Evolutionary conservation across 2,329 filamentous ascomycete genomes (phyloP), one percentile per base, ranked within the genome.

Genomic region (Elsinoe necatrix): DNA sequence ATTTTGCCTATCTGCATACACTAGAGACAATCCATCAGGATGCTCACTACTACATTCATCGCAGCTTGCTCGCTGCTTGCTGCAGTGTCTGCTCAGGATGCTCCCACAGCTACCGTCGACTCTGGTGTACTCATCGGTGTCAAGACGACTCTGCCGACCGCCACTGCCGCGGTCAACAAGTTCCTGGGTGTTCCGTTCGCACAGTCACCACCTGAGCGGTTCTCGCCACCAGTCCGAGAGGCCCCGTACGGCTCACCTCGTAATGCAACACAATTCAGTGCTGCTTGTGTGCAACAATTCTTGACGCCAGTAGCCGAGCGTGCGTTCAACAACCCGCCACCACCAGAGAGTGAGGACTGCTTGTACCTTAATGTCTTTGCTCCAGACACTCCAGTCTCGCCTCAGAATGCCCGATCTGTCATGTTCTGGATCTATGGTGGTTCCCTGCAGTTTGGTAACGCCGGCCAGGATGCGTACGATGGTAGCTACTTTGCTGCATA

Each of bases 361-460:
- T 56, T 64, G 21, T 69, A 69, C 54, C 58, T 71, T 23, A 71
- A 71, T 41, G 62, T 71, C 9, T 70, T 65, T 34, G 61, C 65
- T 7, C 68, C 68, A 11, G 62, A 61, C n/a, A 61, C 64, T 16
- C 62, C 64, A 16, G 54, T 56, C 39, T 57, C 66, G 0, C 62
- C 64, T 9, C 50, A 60, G 5, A 64, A 62, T 42, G 66, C 66
- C 1, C 59, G 65, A 12, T 35, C 66, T 8, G 68, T 71, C 1
- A 27, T 70, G 55, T 69, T 70, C 61, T 71, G 67, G 66, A 63
- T 71, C 35, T 69, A 69, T 27, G 68, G 68, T 9, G 68, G 68
- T 4, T 58, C 57, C 47, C 55, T 69, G 4, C 48, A 67, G 31
- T 69, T 69, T 48, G 67, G 68, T 1, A 64, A 61, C 54, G 67